A percentile compares a stretch with the other conserved stretches of the same genome.
Conservation (phyloP, 306 rosid genomes). For the Cicer judaicum region DNA sequence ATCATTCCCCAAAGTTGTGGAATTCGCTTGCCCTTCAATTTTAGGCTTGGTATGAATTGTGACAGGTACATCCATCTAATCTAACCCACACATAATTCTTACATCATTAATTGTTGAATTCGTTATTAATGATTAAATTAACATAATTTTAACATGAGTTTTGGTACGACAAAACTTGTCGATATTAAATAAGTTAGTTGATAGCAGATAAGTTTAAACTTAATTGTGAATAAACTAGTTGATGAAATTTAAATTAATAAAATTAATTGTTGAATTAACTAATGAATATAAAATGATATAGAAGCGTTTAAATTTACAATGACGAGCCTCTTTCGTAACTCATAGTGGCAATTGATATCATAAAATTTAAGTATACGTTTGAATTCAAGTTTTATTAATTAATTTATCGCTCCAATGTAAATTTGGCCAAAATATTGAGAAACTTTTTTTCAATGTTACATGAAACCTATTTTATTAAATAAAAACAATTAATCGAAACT, state of each 20-base stretch:
- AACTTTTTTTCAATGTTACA: too few species aligned
- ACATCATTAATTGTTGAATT: background rate
- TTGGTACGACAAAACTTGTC: background rate
- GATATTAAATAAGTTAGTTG: background rate
- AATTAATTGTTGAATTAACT: background rate
- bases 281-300: background rate
- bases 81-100: background rate
- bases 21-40: conserved; percentile 49
- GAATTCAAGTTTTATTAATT: too few species aligned
- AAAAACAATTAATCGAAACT: too few species aligned
- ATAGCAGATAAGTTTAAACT: background rate
- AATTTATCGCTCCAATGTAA: too few species aligned
- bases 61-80: conserved; percentile 8
- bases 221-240: background rate
- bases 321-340: background rate
- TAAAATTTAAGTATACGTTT: too few species aligned
- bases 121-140: background rate
- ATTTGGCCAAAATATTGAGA: too few species aligned
- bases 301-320: background rate
- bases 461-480: too few species aligned
- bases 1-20: conserved; percentile 50
- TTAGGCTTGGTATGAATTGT: conserved; percentile 52
- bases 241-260: background rate
- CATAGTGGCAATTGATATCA: background rate
- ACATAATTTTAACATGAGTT: background rate